Evolutionary conservation across 129 eudicot species (phyloP).

Genomic region (Tagetes erecta): DNA sequence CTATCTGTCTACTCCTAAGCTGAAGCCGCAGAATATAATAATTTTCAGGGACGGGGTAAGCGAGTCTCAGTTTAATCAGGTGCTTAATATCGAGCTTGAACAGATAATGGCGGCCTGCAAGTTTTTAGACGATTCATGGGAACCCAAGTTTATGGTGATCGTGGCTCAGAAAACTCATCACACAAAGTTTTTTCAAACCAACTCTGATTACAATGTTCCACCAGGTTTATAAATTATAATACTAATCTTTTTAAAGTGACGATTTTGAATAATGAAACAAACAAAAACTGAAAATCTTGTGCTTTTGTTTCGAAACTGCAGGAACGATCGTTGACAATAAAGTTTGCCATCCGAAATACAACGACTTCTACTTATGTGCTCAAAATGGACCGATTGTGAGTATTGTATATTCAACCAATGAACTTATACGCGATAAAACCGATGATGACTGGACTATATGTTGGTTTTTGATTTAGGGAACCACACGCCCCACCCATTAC

Average conservation of each 20-base stretch:
- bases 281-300: not conserved
- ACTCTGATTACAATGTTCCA: slow-evolving; percentile 58
- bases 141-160: slow-evolving; percentile 60
- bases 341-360: slow-evolving; percentile 72
- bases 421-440: not conserved
- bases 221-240: slow-evolving; percentile 52
- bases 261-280: not conserved
- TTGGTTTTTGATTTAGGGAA: slow-evolving; percentile 42
- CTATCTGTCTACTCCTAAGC: slow-evolving; percentile 37
- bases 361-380: slow-evolving; percentile 79
- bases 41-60: slow-evolving; percentile 82
- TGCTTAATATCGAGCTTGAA: slow-evolving; percentile 62
- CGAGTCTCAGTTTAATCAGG: slow-evolving; percentile 82
- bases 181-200: slow-evolving; percentile 67
- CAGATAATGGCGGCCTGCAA: slow-evolving; percentile 68
- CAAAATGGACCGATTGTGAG: slow-evolving; percentile 87
- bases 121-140: slow-evolving; percentile 39
- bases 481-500: slow-evolving; percentile 80
- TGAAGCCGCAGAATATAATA: slow-evolving; percentile 57
- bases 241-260: not conserved
- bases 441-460: not conserved
- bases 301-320: slow-evolving; percentile 8
- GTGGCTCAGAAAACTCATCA: slow-evolving; percentile 89
- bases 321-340: slow-evolving; percentile 71
- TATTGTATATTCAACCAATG: not conserved